Evolutionary conservation across 805 yeast genomes (phyloP), one percentile per base, ranked within the genome.

Genomic region (Zygotorulaspora florentina): DNA sequence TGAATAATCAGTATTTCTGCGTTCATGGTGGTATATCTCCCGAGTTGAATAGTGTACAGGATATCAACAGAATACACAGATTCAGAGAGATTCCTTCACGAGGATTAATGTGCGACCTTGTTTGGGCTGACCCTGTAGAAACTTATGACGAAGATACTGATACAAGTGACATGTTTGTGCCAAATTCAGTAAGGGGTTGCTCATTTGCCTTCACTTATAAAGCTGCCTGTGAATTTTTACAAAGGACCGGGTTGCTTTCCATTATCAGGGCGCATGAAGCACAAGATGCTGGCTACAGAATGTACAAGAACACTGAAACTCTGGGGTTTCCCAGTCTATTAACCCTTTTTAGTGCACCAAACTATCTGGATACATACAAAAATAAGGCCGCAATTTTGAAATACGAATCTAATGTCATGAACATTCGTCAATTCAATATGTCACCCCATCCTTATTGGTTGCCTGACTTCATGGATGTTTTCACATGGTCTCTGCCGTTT

Each of bases 21-120:
- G 95, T 89, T 42, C 99, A 91, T 63, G 99, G 98, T 42, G 98
- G 98, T 11, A 73, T 91, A 10, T 87, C 96, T 8, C 96, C 96
- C 3, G 93, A 88, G 43, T 70, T 91, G 52, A 76, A 73, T 44
- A 69, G 83, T 1, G 71, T 87, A 33, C 80, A 80, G 38, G 96
- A 89, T 61, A 68, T 91, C 28, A 73, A 75, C 26, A 71, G 68
- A 30, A 69, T 91, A 33, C 80, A 90, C 66, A 75, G 99, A 53
- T 91, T 90, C 69, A 74, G 84, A 46, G 96, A 89, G 62, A 96
- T 96, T 23, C 98, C 99, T 6, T 85, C 96, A 2, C 77, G 81
- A 50, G 99, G 99, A 0, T 66, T 91, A 43, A 86, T 88, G 88
- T 91, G 97, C 67, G 99, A 91, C 67, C 69, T 91, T 52, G 75